Evolutionary conservation across 23 red algal genomes (phyloP), one percentile per base, ranked within the genome.

Genomic region (Gracilariopsis chorda): DNA sequence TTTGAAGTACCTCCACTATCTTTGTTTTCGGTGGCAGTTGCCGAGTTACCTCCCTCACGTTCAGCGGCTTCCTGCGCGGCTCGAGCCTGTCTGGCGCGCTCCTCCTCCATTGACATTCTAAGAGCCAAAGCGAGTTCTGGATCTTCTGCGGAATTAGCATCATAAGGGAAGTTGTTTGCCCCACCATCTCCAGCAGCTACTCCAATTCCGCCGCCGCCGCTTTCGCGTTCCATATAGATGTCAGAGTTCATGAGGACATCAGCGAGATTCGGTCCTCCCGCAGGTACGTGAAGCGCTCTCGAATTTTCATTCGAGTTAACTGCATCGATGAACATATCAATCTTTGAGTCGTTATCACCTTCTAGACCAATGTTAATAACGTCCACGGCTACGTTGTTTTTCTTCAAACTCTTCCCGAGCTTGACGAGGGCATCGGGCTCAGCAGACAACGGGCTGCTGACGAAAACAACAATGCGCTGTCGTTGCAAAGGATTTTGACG

Each of bases 91-190:
- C 93, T 87, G 30, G 85, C 89, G 1, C 87, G 61, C 74, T 98
- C 96, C 82, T 99, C 97, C 72, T 96, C 97, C 97, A 99, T 95
- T 27, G 93, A 96, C 30, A 99, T 81, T 33, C 91, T 87, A 37
- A 99, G 81, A 29, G 84, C 97, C 90, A 99, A 90, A 1, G 97
- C 97, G 25, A 99, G 93, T 82, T 99, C 97, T 19, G 97, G 97
- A 44, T 99, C 97, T 30, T 82, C 88, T 41, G 83, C 77, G 4
- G 93, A 90, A 90, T 99, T 90, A 5, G 94, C 84, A 16, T 88
- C 92, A 51, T 94, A 94, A 10, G 62, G 82, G 56, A 84, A 91
- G 16, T 91, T 78, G 23, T 32, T 68, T 3, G 55, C 80, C 33
- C 53, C 92, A 67, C 28, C 68, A 53, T 71, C 90, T 20, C 74